Evolutionary conservation across 768 basidiomycete genomes (phyloP).

Genomic region (Nidula microcarpa): DNA sequence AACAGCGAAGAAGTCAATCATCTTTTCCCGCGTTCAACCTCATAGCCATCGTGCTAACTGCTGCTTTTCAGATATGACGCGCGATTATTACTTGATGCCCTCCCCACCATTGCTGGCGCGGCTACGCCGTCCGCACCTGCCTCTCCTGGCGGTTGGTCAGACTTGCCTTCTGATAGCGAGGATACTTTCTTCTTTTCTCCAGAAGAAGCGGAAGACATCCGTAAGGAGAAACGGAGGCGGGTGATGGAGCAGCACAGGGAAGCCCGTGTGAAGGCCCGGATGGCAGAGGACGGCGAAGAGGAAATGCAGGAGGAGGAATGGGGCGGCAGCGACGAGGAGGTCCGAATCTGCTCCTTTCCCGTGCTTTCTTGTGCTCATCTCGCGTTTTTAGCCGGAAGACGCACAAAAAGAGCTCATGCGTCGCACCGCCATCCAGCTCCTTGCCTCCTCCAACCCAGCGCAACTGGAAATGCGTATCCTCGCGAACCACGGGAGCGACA

Average conservation of each 20-base stretch:
- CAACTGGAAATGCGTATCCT: constrained; percentile 88
- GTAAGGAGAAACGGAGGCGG: constrained; percentile 62
- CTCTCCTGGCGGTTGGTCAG: constrained; percentile 73
- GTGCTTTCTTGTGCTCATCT: not conserved
- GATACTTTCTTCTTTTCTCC: constrained; percentile 80
- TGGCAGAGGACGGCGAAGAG: constrained; percentile 36
- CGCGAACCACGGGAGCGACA: constrained; percentile 78
- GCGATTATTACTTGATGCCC: constrained; percentile 64
- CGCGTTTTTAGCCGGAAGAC: constrained; percentile 49
- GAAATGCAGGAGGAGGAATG: constrained; percentile 47
- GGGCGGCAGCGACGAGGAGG: constrained; percentile 75
- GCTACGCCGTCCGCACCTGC: constrained; percentile 13
- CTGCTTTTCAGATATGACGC: constrained; percentile 65
- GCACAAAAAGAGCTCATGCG: constrained; percentile 63
- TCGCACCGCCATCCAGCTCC: constrained; percentile 68
- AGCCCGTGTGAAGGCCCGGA: constrained; percentile 61
- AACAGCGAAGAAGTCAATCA: constrained; percentile 18
- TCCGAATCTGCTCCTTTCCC: constrained; percentile 14
- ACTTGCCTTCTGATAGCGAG: constrained; percentile 82
- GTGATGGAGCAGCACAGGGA: constrained; percentile 57
- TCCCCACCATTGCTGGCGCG: constrained; percentile 19
- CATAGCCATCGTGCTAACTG: constrained; percentile 14
- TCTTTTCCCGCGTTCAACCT: constrained; percentile 12
- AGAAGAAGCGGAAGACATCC: constrained; percentile 63
- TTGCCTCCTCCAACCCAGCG: constrained; percentile 70